Evolutionary conservation across 2,329 filamentous ascomycete species (phyloP), one percentile per base, ranked within the genome.

Genomic region (Fusarium liriodendri): DNA sequence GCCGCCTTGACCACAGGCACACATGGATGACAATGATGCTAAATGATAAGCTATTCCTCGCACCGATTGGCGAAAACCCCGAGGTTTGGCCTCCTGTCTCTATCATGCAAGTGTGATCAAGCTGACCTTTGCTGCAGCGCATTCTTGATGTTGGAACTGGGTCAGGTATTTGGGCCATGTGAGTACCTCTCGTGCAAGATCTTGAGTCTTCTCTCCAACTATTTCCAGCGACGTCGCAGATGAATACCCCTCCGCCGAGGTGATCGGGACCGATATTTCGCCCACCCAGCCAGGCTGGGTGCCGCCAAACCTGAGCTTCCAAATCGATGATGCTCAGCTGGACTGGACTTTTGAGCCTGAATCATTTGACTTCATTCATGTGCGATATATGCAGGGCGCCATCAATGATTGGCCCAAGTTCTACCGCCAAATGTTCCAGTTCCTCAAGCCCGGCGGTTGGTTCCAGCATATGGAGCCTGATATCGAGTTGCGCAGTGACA

Each of bases 1-100:
- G 35, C 6, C 35, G 14, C 37, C 37, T 47, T 22, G 25, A 22
- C 16, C 25, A 29, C 27, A 69, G 62, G 16, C 66, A 69, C 27
- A n/a, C 57, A 27, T 62, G 57, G 58, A 33, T 63, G 8, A 62
- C 58, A n/a, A 66, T 69, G 62, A 66, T 66, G 62, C 13, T 66
- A 37, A 54, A 47, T 8, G 52, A 70, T 29, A 20, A 63, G 20
- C 18, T 70, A 29, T 59, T 50, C 27, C 18, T 47, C 20, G 38
- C 63, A 11, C 63, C 63, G 9, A 66, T 66, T 47, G 50, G 58
- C 33, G 52, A 62, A n/a, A 52, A 58, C 22, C 67, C 58, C 9
- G 47, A 66, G 38, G 57, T 29, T 11, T 29, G 10, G 10, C 50
- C 20, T n/a, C 5, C 50, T 33, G 25, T n/a, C 29, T 29, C 18